Evolutionary conservation across 2,329 filamentous ascomycete genomes (phyloP).

Genomic region (Proliferodiscus dingleyae): DNA sequence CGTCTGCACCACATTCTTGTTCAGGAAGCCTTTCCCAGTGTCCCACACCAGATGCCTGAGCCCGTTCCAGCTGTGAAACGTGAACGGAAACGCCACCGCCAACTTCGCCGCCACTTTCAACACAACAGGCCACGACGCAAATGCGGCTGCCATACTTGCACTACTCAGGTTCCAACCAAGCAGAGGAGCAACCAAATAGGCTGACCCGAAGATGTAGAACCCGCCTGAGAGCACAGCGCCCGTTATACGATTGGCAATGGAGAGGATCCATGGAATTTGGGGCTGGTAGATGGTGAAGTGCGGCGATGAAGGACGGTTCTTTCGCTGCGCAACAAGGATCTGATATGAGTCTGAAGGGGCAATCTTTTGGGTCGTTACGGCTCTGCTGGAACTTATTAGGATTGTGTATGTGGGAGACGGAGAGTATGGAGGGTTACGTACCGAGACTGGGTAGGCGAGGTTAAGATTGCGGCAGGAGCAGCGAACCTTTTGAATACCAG

Average conservation of each 20-base stretch:
- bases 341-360: conserved; percentile 39
- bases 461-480: conserved; percentile 36
- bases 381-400: conserved; percentile 31
- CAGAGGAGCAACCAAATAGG: conserved; percentile 60
- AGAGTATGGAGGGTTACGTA: conserved; percentile 30
- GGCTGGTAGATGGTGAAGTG: conserved; percentile 67
- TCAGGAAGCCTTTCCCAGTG: conserved; percentile 55
- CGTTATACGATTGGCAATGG: conserved; percentile 59
- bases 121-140: conserved; percentile 55
- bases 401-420: neutral
- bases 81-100: conserved; percentile 57
- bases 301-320: conserved; percentile 61
- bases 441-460: conserved; percentile 43
- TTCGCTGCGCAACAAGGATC: conserved; percentile 64
- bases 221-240: conserved; percentile 54
- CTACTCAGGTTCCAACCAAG: conserved; percentile 65
- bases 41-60: conserved; percentile 70
- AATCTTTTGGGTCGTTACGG: conserved; percentile 43
- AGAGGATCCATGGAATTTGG: conserved; percentile 65
- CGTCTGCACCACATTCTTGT: conserved; percentile 58
- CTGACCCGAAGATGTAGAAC: conserved; percentile 62
- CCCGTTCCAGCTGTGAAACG: conserved; percentile 65
- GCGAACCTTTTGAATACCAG: conserved; percentile 35
- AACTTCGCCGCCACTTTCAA: conserved; percentile 57
- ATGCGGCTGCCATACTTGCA: conserved; percentile 57